Evolutionary conservation across 1,284 basidiomycete genomes (phyloP).

Genomic region (Cutaneotrichosporon cyanovorans): DNA sequence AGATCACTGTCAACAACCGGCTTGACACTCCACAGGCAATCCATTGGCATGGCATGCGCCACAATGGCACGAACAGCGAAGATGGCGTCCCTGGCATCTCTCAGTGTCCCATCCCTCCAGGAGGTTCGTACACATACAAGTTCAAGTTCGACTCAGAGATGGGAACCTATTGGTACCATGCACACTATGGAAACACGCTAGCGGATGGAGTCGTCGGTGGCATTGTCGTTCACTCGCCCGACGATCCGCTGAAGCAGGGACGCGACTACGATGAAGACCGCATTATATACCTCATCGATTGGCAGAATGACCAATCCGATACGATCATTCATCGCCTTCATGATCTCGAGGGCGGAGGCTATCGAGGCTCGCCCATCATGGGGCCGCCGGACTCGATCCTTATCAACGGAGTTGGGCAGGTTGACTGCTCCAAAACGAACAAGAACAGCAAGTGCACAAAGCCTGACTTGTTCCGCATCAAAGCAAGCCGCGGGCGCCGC

Average conservation of each 20-base stretch:
- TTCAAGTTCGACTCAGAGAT: conserved; percentile 20
- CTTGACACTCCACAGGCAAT: conserved; percentile 23
- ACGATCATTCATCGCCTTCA: conserved; percentile 18
- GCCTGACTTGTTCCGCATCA: background rate
- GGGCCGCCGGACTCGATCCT: conserved; percentile 23
- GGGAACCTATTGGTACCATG: conserved; percentile 38
- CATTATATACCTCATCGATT: conserved; percentile 24
- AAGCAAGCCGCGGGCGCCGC: background rate
- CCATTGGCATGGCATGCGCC: conserved; percentile 35
- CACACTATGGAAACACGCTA: conserved; percentile 30
- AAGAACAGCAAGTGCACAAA: conserved; percentile 4
- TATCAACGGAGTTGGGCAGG: conserved; percentile 27
- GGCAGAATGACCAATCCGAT: conserved; percentile 27
- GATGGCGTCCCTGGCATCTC: conserved; percentile 34
- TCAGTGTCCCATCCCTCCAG: conserved; percentile 52
- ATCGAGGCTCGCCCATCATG: conserved; percentile 6
- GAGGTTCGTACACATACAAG: conserved; percentile 50
- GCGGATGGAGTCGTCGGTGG: conserved; percentile 30
- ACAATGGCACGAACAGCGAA: conserved; percentile 25
- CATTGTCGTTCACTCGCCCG: conserved; percentile 25
- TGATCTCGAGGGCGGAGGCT: conserved; percentile 1
- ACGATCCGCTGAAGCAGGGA: conserved; percentile 16
- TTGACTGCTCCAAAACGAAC: conserved; percentile 5
- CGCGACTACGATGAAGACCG: conserved; percentile 30
- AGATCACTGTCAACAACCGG: conserved; percentile 27